Evolutionary conservation across 306 rosid genomes (phyloP).

Genomic region (Parietaria judaica): DNA sequence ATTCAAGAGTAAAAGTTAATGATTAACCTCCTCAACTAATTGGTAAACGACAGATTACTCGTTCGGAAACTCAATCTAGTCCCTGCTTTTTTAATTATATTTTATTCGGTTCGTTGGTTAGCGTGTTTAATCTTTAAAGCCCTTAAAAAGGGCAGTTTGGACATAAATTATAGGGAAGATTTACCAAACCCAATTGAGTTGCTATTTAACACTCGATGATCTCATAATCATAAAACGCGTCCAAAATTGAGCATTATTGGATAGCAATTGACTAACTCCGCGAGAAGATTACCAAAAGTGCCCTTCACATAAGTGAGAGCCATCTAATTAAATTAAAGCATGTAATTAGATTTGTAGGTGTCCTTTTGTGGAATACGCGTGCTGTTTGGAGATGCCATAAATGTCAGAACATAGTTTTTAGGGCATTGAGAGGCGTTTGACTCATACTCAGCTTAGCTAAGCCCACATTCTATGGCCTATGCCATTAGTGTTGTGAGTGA

Average conservation of each 20-base stretch:
- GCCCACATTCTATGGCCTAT: constrained; percentile 34
- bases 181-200: neutral
- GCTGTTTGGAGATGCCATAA: constrained; percentile 46
- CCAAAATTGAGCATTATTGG: neutral
- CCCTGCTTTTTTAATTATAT: neutral
- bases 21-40: constrained; percentile 12
- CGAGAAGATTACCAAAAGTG: neutral
- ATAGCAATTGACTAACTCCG: neutral
- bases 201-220: neutral
- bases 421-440: constrained; percentile 36
- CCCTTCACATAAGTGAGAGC: neutral
- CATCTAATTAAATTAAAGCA: neutral
- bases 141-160: neutral
- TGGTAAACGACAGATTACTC: constrained; percentile 9
- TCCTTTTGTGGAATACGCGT: constrained; percentile 29
- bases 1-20: constrained; percentile 15
- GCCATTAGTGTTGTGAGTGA: neutral
- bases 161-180: neutral
- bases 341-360: constrained; percentile 4
- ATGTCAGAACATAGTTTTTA: constrained; percentile 37
- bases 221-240: neutral
- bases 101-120: neutral
- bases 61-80: neutral
- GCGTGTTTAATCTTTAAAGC: neutral
- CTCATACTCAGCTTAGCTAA: constrained; percentile 11